Base-by-base conservation (phyloP, 2,329 filamentous ascomycete species). In the Fusarium nygamai region DNA sequence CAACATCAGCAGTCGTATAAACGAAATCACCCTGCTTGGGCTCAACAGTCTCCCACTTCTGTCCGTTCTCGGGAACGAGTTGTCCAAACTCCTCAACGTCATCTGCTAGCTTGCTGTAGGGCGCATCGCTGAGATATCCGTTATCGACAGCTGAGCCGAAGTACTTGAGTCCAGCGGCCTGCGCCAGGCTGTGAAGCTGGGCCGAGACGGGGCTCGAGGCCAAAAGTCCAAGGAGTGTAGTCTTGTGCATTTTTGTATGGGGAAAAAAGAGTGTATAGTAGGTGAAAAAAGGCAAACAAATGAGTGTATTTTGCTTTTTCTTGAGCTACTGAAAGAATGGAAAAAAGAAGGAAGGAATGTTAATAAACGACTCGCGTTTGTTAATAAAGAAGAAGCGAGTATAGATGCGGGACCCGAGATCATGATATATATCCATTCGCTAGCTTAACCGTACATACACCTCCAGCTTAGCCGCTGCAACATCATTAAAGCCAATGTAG, bases 141-240 rank as follows among this genome's bases (percentile, higher is more conserved):
- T 92, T 91, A 79, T 92, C 89, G 47, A 90, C 89, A 3, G 91
- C 90, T 3, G 89, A 89, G 62, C 91, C 91, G 62, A 92, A 92
- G 83, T 92, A 93, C 71, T 86, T 78, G 70, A 88, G 84, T 27
- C 89, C 90, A 46, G 88, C 87, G 60, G 85, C 85, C 68, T 86
- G 84, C 54, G 90, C 89, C 34, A 90, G 84, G 70, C 85, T 81
- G 78, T 90, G 83, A 24, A 91, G 85, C 78, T 80, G 79, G 36
- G 78, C 78, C 56, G 78, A 78, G 58, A 71, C 77, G 9, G 77
- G 69, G 72, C 69, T 71, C 64, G 74, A 64, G 66, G 76, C 77
- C 76, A 78, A n/a, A 27, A 79, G 73, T 48, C 73, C 70, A 36
- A 79, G 62, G 46, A 79, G 64, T 22, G 74, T 61, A 43, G 75